These are phyloP conservation scores for Acanthamoeba lenticulata DNA, from an alignment of 208 protist genomes.

Conservation along the genomic window DNA sequence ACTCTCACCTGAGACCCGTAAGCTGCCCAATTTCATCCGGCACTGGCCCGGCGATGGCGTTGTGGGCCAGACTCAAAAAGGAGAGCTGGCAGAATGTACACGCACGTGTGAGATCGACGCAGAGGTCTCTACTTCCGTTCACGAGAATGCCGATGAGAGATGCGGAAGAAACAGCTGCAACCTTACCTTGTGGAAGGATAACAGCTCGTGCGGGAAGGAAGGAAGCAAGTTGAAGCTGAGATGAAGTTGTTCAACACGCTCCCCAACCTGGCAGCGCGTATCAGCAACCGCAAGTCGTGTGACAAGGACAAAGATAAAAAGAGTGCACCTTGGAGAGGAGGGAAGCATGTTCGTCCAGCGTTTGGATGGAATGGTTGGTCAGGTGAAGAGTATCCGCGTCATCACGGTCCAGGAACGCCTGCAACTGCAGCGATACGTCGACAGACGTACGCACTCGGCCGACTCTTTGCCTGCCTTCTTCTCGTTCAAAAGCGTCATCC, in stretches of 20 bases:
- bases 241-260: not conserved
- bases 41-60: not conserved
- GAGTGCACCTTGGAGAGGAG: not conserved
- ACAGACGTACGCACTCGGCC: not conserved
- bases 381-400: not conserved
- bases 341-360: not conserved
- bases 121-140: not conserved
- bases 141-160: not conserved
- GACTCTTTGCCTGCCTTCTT: not conserved
- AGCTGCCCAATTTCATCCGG: not conserved
- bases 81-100: not conserved
- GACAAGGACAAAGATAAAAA: not conserved
- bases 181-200: constrained; percentile 23
- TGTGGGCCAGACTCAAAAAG: not conserved
- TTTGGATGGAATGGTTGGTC: not conserved
- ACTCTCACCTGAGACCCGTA: not conserved
- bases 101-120: not conserved
- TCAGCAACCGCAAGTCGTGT: not conserved
- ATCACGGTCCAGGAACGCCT: not conserved
- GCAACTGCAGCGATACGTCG: not conserved
- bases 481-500: not conserved
- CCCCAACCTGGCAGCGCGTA: not conserved
- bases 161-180: not conserved
- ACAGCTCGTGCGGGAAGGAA: not conserved
- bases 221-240: constrained; percentile 3